phyloP scores from a whole-genome alignment of 306 rosid genomes.

The Phaseolus lunatus region DNA sequence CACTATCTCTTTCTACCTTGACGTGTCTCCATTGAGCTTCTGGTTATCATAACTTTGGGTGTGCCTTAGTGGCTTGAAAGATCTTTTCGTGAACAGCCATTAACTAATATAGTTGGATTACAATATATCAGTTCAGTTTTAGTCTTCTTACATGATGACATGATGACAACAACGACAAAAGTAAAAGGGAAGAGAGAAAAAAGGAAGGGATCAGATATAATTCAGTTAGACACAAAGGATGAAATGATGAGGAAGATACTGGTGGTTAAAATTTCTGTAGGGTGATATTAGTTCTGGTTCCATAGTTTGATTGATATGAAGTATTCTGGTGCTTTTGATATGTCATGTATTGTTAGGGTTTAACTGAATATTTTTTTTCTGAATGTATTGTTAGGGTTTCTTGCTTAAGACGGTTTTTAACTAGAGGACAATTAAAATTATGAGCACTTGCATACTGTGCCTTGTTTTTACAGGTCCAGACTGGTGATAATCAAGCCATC shows the following conservation, averaged over 20 bases:
- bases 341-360: neutral
- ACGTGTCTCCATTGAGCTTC: neutral
- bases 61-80: neutral
- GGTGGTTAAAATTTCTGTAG: neutral
- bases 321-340: neutral
- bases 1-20: neutral
- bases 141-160: constrained; percentile 6
- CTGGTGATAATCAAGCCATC: constrained; percentile 79
- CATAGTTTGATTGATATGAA: neutral
- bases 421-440: constrained; percentile 2
- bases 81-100: neutral
- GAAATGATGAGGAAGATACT: constrained; percentile 15
- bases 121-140: neutral
- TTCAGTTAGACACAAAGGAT: neutral
- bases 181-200: neutral
- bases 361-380: constrained; percentile 13
- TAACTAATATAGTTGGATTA: neutral
- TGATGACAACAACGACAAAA: neutral
- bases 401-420: constrained; percentile 11
- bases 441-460: constrained; percentile 26
- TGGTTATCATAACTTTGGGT: constrained; percentile 16
- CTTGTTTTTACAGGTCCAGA: constrained; percentile 74
- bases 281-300: neutral
- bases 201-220: neutral
- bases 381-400: neutral